Conservation (phyloP, 305 asterid genomes). For the Plantago rigida region DNA sequence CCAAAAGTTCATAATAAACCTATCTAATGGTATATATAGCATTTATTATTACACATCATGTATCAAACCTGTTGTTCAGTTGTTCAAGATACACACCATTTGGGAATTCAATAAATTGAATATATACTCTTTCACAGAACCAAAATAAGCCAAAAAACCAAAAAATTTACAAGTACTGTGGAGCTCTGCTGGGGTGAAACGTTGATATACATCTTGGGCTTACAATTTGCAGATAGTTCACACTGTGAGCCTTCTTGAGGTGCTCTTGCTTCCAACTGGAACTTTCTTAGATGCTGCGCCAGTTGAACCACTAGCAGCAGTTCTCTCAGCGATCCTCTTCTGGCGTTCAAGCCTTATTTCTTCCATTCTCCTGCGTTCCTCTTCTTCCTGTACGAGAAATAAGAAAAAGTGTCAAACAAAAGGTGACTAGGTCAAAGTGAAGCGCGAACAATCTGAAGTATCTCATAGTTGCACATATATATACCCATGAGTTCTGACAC, state of each 20-base stretch:
- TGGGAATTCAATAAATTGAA: conserved; percentile 30
- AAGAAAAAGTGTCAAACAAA: conserved; percentile 11
- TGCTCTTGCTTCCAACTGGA: conserved; percentile 40
- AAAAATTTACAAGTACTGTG: conserved; percentile 32
- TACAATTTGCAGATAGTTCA: too few relatives aligned
- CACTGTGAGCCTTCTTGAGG: too few relatives aligned
- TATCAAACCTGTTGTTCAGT: conserved; percentile 22
- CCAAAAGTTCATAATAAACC: background rate
- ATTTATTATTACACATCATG: conserved; percentile 21
- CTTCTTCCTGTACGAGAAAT: conserved; percentile 52
- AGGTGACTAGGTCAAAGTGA: background rate
- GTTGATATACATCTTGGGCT: conserved; percentile 7
- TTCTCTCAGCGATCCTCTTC: conserved; percentile 71
- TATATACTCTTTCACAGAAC: conserved; percentile 29
- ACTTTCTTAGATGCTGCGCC: conserved; percentile 34
- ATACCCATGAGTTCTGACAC: too few relatives aligned
- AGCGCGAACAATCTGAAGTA: background rate
- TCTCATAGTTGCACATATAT: too few relatives aligned
- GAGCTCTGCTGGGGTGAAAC: conserved; percentile 25
- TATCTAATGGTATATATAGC: background rate
- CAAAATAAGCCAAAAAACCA: conserved; percentile 24
- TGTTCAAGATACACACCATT: conserved; percentile 27
- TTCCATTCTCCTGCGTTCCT: conserved; percentile 61
- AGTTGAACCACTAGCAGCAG: conserved; percentile 39
- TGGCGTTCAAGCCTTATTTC: conserved; percentile 51